phyloP scores from a whole-genome alignment of 1,284 basidiomycete genomes.

The Ganoderma meredithae region DNA sequence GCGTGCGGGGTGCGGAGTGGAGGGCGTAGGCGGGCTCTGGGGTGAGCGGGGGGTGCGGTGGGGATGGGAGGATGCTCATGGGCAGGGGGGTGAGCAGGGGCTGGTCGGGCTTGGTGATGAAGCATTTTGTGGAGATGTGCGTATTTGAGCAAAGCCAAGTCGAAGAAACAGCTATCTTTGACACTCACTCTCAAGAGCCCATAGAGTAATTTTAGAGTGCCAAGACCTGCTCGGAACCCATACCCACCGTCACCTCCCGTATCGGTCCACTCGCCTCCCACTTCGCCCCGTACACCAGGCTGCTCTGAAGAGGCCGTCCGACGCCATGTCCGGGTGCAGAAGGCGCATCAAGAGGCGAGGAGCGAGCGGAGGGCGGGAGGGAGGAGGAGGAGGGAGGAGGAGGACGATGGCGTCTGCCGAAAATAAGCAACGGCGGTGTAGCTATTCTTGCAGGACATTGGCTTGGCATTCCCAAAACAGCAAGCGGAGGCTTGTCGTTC shows the following conservation, averaged over 20 bases:
- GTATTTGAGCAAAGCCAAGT: conserved; percentile 46
- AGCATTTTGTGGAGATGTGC: conserved; percentile 30
- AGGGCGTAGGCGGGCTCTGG: conserved; percentile 38
- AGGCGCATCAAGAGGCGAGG: neutral
- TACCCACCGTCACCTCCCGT: conserved; percentile 31
- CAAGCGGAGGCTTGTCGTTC: conserved; percentile 28
- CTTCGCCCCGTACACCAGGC: neutral
- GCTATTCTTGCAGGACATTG: conserved; percentile 29
- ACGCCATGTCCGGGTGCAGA: neutral
- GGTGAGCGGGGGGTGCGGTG: conserved; percentile 35
- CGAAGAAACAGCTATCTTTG: conserved; percentile 40
- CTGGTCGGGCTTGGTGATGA: conserved; percentile 28
- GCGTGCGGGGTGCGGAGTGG: conserved; percentile 33
- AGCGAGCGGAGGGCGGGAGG: neutral
- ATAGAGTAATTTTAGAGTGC: conserved; percentile 43
- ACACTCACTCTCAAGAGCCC: conserved; percentile 37
- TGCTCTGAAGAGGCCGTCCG: neutral
- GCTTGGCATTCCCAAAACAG: conserved; percentile 34
- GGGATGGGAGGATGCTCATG: conserved; percentile 39
- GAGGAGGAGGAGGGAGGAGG: conserved; percentile 16
- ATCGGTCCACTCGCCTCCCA: conserved; percentile 12
- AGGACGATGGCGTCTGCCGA: conserved; percentile 30
- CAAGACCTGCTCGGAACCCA: conserved; percentile 40
- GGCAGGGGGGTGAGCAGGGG: conserved; percentile 25
- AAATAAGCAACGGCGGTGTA: conserved; percentile 33